Conservation (phyloP, 805 yeast genomes). For the Barnettozyma sucrosica region DNA sequence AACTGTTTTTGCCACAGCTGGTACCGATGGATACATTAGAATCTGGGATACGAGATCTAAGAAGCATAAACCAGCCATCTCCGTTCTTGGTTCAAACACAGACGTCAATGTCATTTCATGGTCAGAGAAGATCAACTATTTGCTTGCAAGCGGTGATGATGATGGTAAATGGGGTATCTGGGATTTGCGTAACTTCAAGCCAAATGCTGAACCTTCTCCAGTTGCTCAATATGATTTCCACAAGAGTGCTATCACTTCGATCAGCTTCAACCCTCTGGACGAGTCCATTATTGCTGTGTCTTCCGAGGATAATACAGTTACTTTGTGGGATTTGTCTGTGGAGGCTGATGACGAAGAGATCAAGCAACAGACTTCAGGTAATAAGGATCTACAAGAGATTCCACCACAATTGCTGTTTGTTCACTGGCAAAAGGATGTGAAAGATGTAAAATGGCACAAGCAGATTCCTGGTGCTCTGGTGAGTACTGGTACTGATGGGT, state of each 20-base stretch:
- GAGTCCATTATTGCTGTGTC: conserved; percentile 95
- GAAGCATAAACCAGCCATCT: conserved; percentile 85
- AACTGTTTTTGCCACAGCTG: conserved; percentile 94
- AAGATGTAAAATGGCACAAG: conserved; percentile 96
- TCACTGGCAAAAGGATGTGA: conserved; percentile 97
- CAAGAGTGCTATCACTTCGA: conserved; percentile 86
- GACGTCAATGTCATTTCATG: conserved; percentile 96
- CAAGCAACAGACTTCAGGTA: conserved; percentile 72
- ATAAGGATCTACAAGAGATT: conserved; percentile 75
- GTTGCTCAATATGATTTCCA: conserved; percentile 96
- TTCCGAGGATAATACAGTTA: conserved; percentile 94
- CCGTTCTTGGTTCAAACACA: conserved; percentile 68
- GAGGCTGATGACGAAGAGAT: conserved; percentile 99
- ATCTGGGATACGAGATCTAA: conserved; percentile 97
- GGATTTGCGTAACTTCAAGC: conserved; percentile 86
- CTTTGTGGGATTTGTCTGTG: conserved; percentile 96
- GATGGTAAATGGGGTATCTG: conserved; percentile 97
- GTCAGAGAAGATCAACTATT: conserved; percentile 81
- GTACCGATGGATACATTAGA: conserved; percentile 84
- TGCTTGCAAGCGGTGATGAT: conserved; percentile 94
- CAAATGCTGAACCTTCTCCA: conserved; percentile 51
- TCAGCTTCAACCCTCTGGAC: conserved; percentile 90
- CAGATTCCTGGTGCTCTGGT: conserved; percentile 96
- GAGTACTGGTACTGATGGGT: conserved; percentile 93
- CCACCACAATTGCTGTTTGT: conserved; percentile 95